Conservation (phyloP, 805 yeast genomes). For the Huiozyma sinensis region DNA sequence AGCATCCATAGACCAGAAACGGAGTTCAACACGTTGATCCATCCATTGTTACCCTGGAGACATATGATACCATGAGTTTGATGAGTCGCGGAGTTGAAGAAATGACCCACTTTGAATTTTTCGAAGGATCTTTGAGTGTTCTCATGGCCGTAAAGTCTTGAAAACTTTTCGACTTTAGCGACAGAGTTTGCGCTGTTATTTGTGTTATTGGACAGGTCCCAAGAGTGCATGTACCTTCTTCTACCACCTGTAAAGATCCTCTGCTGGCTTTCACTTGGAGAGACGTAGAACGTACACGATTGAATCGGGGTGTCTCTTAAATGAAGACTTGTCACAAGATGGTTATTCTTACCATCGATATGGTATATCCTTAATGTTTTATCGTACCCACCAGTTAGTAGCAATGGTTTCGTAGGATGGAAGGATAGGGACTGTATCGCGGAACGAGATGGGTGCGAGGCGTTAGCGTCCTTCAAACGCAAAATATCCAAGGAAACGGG, state of each 20-base stretch:
- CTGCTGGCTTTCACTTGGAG: conserved; percentile 23
- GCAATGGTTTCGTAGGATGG: conserved; percentile 67
- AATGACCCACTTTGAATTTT: conserved; percentile 59
- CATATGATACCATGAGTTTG: conserved; percentile 57
- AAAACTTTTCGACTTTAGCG: conserved; percentile 62
- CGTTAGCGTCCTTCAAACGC: conserved; percentile 83
- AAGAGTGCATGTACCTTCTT: conserved; percentile 81
- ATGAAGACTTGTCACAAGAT: conserved; percentile 71
- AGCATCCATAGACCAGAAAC: conserved; percentile 75
- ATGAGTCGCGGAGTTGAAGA: conserved; percentile 12
- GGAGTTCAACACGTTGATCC: conserved; percentile 75
- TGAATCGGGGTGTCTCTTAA: conserved; percentile 72
- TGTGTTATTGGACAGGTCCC: conserved; percentile 67
- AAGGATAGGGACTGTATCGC: conserved; percentile 80
- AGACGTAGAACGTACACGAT: conserved; percentile 39
- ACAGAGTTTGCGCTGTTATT: conserved; percentile 7
- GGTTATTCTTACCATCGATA: conserved; percentile 77
- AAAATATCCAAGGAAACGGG: conserved; percentile 61
- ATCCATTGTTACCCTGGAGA: conserved; percentile 76
- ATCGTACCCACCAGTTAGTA: conserved; percentile 89
- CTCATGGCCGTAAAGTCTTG: conserved; percentile 88
- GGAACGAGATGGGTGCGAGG: conserved; percentile 53
- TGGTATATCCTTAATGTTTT: conserved; percentile 78
- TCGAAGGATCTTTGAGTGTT: conserved; percentile 78
- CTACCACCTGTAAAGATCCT: conserved; percentile 77